These are phyloP conservation scores for Dryadomyces sulphureus DNA, from an alignment of 2,329 filamentous ascomycete species.

Conservation along the genomic window DNA sequence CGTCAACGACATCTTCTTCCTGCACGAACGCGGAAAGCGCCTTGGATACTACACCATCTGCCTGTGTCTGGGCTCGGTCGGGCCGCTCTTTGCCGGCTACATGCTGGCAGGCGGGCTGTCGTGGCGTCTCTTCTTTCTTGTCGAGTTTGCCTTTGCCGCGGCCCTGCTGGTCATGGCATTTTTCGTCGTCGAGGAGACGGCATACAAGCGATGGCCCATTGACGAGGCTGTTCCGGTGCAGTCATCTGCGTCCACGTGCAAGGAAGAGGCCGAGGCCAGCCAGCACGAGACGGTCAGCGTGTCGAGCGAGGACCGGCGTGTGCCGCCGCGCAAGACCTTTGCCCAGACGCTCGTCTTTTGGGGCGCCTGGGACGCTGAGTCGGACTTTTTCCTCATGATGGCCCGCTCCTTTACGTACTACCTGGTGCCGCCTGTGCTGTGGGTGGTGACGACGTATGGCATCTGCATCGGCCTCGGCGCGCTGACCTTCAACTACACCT, in stretches of 20 bases:
- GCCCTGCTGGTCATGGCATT: constrained; percentile 17
- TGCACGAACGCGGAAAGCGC: constrained; percentile 33
- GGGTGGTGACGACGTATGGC: constrained; percentile 32
- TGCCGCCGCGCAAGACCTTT: constrained; percentile 21
- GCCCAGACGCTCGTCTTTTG: constrained; percentile 26
- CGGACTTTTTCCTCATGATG: constrained; percentile 29
- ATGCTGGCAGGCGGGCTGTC: constrained; percentile 44
- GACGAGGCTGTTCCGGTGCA: not conserved
- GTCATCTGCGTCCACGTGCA: not conserved
- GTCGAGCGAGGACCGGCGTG: not conserved
- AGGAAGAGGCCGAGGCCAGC: not conserved
- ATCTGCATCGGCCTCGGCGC: constrained; percentile 34
- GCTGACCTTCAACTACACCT: constrained; percentile 33
- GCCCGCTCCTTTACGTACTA: constrained; percentile 30
- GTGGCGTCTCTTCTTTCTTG: constrained; percentile 48
- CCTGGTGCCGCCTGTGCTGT: constrained; percentile 30
- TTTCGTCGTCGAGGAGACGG: constrained; percentile 20
- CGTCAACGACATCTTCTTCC: constrained; percentile 30
- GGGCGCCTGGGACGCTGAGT: constrained; percentile 24
- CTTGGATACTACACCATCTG: constrained; percentile 46
- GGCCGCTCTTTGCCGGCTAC: constrained; percentile 43
- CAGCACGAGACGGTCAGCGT: not conserved
- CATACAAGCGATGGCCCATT: constrained; percentile 13
- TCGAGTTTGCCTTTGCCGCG: constrained; percentile 35
- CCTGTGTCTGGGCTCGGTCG: constrained; percentile 39